Base-by-base conservation (phyloP, 2,329 filamentous ascomycete species). In the Sporothrix globosa region DNA sequence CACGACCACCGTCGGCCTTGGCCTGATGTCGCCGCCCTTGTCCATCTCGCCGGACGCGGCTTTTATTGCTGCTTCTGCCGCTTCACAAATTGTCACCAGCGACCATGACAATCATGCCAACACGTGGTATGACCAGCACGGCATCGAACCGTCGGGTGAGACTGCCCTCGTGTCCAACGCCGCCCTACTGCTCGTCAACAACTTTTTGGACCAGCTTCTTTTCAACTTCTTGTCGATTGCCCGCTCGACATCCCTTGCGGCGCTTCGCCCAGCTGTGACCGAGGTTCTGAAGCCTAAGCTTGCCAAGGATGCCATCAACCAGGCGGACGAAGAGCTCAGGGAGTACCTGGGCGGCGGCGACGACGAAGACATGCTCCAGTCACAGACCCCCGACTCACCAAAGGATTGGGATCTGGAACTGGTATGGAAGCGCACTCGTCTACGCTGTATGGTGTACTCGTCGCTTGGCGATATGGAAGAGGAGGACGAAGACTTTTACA, bases 361-460 rank as follows among this genome's bases (percentile, higher is more conserved):
- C 41, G 90, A 95, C 63, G 93, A 96, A 50, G 90, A 93, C 52
- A 82, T 89, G 41, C 81, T 83, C 6, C 84, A 85, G 17, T 82
- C 87, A n/a, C 81, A 86, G 58, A 84, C 85, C 30, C 80, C 81
- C 58, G 81, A 83, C 44, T 80, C 83, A 1, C 80, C 82, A 13
- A 84, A 84, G 2, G 88, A 91, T 74, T 98, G 95, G 88, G 93
- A 98, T 78, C 83, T 97, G n/a, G 92, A 97, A 77, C 85, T 94
- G 70, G 90, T 94, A 21, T 99, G 96, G 94, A 97, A 96, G 82
- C 88, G 96, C 74, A 96, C 94, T 0, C 89, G 96, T 69, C 82
- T 99, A 76, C 89, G 96, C 72, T 97, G 96, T 79, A 99, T 99
- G 96, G 95, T 99, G 27, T 98, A 98, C 79, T 98, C 94, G 10